A percentile compares a stretch with the other conserved stretches of the same genome.
Conservation (phyloP, 176 grass and related monocot genomes). For the Paspalum vaginatum region DNA sequence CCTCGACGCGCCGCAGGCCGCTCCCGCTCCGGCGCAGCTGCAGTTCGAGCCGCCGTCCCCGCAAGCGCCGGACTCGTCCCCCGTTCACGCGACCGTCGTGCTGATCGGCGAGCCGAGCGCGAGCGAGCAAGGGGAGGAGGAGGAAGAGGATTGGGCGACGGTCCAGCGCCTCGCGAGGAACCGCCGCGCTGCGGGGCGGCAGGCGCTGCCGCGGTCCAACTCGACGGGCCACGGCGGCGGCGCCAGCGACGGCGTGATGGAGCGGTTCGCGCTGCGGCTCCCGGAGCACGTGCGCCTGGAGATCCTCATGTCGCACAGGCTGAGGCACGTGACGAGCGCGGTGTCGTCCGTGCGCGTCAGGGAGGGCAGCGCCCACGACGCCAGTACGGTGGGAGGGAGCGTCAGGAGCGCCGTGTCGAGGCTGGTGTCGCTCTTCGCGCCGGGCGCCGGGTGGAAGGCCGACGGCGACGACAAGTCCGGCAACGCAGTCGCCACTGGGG, state of each 20-base stretch:
- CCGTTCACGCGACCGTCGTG: background rate
- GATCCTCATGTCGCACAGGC: conserved; percentile 53
- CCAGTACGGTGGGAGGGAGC: background rate
- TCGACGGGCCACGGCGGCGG: conserved; percentile 41
- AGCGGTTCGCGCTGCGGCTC: conserved; percentile 53
- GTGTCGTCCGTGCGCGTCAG: conserved; percentile 45
- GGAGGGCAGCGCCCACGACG: conserved; percentile 48
- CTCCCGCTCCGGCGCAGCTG: background rate
- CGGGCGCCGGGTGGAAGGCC: conserved; percentile 31
- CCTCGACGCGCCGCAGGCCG: conserved; percentile 25
- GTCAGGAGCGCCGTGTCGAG: conserved; percentile 34
- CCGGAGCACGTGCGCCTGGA: conserved; percentile 56
- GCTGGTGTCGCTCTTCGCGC: conserved; percentile 44
- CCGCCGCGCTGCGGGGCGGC: conserved; percentile 25
- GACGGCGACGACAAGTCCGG: conserved; percentile 32
- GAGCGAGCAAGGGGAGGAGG: conserved; percentile 4
- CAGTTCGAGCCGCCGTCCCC: background rate
- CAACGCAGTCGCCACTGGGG: background rate
- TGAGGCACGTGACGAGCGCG: conserved; percentile 55
- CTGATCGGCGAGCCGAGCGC: conserved; percentile 3
- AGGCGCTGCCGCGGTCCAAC: conserved; percentile 39
- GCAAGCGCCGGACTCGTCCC: background rate
- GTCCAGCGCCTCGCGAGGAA: conserved; percentile 31
- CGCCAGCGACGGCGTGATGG: background rate
- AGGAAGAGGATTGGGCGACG: conserved; percentile 12